A percentile compares a stretch with the other conserved stretches of the same genome.
Evolutionary conservation across 805 yeast species (phyloP).

Genomic region (Yamadazyma takamatsuzukensis): DNA sequence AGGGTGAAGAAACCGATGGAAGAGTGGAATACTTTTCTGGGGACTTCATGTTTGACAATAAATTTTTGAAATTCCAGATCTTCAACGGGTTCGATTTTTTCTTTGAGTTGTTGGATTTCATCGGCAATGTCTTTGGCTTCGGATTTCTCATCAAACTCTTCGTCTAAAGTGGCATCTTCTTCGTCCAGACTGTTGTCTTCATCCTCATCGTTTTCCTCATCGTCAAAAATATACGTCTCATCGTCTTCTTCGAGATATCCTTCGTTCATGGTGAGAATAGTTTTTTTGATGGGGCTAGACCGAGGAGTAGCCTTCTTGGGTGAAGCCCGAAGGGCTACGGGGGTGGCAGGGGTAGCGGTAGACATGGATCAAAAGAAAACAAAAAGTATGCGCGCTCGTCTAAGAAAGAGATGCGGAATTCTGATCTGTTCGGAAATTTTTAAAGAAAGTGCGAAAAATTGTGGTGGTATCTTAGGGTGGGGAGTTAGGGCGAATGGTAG

Average conservation of each 20-base stretch:
- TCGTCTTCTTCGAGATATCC: conserved; percentile 39
- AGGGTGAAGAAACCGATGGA: conserved; percentile 83
- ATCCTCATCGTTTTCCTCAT: conserved; percentile 15
- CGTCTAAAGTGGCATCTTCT: conserved; percentile 10
- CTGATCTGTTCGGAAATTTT: neutral
- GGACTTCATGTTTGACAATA: conserved; percentile 78
- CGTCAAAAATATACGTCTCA: conserved; percentile 26
- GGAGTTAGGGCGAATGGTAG: too few relatives aligned
- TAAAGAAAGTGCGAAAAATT: too few relatives aligned
- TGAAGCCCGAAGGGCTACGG: conserved; percentile 4
- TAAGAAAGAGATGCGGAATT: neutral
- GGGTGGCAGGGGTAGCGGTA: conserved; percentile 7
- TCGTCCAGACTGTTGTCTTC: conserved; percentile 13
- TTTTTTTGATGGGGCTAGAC: conserved; percentile 13
- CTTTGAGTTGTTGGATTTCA: neutral
- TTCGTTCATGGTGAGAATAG: too few relatives aligned
- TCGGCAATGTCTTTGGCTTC: conserved; percentile 2
- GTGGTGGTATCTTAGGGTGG: too few relatives aligned
- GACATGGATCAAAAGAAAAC: neutral
- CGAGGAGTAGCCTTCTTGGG: conserved; percentile 11
- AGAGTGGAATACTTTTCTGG: conserved; percentile 84
- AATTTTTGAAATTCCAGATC: conserved; percentile 24
- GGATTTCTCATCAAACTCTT: conserved; percentile 8
- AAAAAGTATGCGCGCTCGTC: neutral
- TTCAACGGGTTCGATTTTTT: neutral